Base-by-base conservation (phyloP, 2,329 filamentous ascomycete species). In the Botrytis sinoallii region DNA sequence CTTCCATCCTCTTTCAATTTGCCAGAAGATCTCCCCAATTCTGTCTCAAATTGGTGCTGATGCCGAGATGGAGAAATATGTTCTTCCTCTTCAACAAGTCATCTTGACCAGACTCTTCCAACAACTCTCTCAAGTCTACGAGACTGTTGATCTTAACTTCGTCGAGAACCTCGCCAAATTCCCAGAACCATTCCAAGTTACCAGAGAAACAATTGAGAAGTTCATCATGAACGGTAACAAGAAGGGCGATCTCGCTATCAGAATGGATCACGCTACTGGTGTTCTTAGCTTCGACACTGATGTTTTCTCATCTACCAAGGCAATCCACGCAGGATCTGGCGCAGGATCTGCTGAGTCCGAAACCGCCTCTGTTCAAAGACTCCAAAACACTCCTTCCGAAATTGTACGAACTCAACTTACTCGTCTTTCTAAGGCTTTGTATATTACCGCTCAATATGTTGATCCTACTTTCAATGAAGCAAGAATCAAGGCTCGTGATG, bases 161-260 rank as follows among this genome's bases (percentile, higher is more conserved):
- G 95, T 99, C 65, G 92, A 97, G 83, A 91, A 93, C 80, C 92
- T 99, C 72, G 96, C 96, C 76, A 89, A 96, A 81, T 99, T 99
- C 88, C 96, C 96, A 16, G 95, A 97, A 82, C 94, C 96, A 60
- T 98, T 97, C 89, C 92, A 98, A 85, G 94, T 98, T 78, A 92
- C 89, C 76, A 91, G 93, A 71, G 90, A 92, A 77, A 97, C 93
- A 75, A 97, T 99, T 78, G 96, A 99, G 87, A 99, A 98, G 86
- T 99, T 99, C 88, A 98, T 99, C 88, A 99, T 99, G 96, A 99
- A 99, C 84, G 96, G 96, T 77, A 98, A 97, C 89, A 99, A 99
- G 90, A 99, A 99, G 89, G 96, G 96, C 73, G 96, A 99, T 80
- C 88, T 99, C 64, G 93, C 96, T 71, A 97, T 99, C 79, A 94